Conservation (phyloP, 2,329 filamentous ascomycete species). For the Penicillium brasilianum region DNA sequence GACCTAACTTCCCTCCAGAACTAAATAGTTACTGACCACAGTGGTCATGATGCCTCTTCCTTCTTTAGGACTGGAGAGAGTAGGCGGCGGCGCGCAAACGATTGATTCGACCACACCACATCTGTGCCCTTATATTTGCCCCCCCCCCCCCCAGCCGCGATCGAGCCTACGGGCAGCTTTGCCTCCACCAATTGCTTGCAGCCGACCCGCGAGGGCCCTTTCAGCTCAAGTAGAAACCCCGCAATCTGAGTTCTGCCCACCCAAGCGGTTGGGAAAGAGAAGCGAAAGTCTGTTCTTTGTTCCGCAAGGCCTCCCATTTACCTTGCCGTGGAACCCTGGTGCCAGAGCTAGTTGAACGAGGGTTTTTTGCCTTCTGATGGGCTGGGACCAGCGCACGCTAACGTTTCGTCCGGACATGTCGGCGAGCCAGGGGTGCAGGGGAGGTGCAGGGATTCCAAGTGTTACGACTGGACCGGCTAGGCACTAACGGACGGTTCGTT, state of each 20-base stretch:
- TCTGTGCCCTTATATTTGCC: background rate
- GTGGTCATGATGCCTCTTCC: constrained; percentile 3
- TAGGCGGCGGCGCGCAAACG: background rate
- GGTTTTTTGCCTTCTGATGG: constrained; percentile 18
- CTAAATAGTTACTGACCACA: background rate
- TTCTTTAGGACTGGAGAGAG: background rate
- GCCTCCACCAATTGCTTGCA: constrained; percentile 2
- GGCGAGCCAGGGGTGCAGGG: constrained; percentile 22
- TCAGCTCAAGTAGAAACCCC: background rate
- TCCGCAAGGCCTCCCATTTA: background rate
- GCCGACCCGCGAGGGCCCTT: background rate
- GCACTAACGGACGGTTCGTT: constrained; percentile 1
- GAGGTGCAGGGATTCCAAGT: background rate
- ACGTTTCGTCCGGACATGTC: constrained; percentile 15
- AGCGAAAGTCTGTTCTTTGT: constrained; percentile 8
- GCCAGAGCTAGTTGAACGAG: background rate
- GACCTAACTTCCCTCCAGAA: background rate
- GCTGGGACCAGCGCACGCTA: constrained; percentile 12
- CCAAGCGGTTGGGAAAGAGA: constrained; percentile 1
- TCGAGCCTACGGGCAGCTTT: constrained; percentile 8
- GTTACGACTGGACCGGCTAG: constrained; percentile 1
- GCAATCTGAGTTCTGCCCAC: constrained; percentile 7
- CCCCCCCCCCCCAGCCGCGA: constrained; percentile 3
- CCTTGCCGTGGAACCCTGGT: background rate
- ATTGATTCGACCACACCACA: background rate